Conservation (phyloP, 768 basidiomycete genomes). For the Leccinum disarticulatum region DNA sequence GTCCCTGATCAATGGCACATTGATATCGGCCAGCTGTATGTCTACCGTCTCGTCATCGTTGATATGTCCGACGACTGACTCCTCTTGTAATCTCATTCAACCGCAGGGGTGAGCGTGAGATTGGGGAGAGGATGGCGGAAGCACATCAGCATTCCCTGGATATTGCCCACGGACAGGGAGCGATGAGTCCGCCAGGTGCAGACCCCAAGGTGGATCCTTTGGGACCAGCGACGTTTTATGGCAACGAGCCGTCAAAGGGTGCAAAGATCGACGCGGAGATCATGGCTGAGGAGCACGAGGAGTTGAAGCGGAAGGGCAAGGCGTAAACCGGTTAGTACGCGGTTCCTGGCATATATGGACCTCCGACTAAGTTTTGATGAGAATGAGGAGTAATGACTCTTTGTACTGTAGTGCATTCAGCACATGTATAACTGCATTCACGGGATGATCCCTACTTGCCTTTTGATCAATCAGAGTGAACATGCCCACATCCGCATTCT, state of each 20-base stretch:
- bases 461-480: not conserved
- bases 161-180: conserved; percentile 25
- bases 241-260: conserved; percentile 56
- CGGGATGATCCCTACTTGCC: not conserved
- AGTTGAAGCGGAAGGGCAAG: conserved; percentile 44
- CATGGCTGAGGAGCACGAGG: conserved; percentile 50
- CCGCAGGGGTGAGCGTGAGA: conserved; percentile 43
- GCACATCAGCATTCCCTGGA: conserved; percentile 34
- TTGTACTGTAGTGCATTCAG: not conserved
- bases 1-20: conserved; percentile 38
- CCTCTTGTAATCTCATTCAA: not conserved
- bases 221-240: conserved; percentile 50
- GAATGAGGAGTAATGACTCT: not conserved
- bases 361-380: not conserved
- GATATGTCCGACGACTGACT: conserved; percentile 1
- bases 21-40: conserved; percentile 33
- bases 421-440: not conserved
- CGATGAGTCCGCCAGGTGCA: conserved; percentile 27
- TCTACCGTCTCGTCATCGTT: not conserved
- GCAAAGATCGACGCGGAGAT: conserved; percentile 60
- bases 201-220: conserved; percentile 45
- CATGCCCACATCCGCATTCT: not conserved
- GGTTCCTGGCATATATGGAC: not conserved
- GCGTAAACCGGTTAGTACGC: conserved; percentile 12
- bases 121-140: conserved; percentile 39